Evolutionary conservation across 768 basidiomycete species (phyloP).

Genomic region (Butyriboletus loyo): DNA sequence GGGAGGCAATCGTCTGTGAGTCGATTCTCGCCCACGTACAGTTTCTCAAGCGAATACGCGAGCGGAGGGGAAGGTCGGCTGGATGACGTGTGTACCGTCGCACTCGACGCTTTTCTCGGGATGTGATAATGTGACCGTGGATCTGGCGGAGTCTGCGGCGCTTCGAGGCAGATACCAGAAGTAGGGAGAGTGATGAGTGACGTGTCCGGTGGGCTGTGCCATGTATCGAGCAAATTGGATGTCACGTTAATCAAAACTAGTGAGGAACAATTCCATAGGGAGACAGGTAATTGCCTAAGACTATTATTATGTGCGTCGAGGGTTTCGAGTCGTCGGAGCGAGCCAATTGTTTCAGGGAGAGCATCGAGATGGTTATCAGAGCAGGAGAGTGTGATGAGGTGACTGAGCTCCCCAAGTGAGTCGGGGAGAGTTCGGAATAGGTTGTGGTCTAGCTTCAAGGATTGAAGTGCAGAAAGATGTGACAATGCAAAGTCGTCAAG

Average conservation of each 20-base stretch:
- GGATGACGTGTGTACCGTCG: conserved; percentile 28
- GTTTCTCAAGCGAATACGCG: conserved; percentile 65
- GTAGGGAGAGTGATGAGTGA: conserved; percentile 24
- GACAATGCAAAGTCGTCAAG: conserved; percentile 72
- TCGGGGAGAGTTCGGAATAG: conserved; percentile 81
- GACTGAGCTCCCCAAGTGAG: conserved; percentile 69
- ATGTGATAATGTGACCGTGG: conserved; percentile 19
- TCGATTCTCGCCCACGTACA: conserved; percentile 89
- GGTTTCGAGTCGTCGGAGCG: conserved; percentile 65
- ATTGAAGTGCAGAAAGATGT: conserved; percentile 67
- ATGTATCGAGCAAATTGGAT: conserved; percentile 76
- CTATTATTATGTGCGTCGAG: conserved; percentile 93
- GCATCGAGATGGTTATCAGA: conserved; percentile 86
- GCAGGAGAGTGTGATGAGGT: conserved; percentile 73
- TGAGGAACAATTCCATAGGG: conserved; percentile 81
- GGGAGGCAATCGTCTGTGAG: conserved; percentile 78
- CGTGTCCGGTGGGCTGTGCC: conserved; percentile 59
- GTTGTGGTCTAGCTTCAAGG: conserved; percentile 82
- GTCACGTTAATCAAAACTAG: conserved; percentile 78
- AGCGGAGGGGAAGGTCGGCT: conserved; percentile 49
- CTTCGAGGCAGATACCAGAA: conserved; percentile 24
- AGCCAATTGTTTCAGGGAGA: conserved; percentile 75
- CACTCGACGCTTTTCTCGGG: conserved; percentile 35
- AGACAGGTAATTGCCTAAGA: conserved; percentile 66
- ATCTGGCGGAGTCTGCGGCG: conserved; percentile 9